Evolutionary conservation across 1,284 basidiomycete genomes (phyloP).

Genomic region (Exobasidium rhododendri): DNA sequence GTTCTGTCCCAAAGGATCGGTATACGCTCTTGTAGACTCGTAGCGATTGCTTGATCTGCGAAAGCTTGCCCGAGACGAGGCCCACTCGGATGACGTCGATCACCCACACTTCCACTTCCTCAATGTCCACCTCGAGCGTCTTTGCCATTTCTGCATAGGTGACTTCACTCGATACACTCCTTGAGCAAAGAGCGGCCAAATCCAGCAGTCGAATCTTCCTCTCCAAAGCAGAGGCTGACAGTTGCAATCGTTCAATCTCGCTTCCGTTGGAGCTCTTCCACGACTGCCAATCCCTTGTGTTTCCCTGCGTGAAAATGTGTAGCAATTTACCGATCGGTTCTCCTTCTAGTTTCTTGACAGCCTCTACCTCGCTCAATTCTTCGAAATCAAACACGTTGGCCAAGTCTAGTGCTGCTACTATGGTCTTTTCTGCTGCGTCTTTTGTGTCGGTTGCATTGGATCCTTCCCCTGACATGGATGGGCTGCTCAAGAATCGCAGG

Average conservation of each 20-base stretch:
- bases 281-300: slow-evolving; percentile 26
- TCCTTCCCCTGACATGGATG: slow-evolving; percentile 9
- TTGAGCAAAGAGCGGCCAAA: slow-evolving; percentile 46
- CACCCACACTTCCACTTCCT: slow-evolving; percentile 53
- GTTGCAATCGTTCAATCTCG: slow-evolving; percentile 27
- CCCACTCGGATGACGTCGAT: slow-evolving; percentile 54
- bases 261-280: slow-evolving; percentile 22
- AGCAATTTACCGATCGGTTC: slow-evolving; percentile 37
- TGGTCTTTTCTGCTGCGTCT: slow-evolving; percentile 34
- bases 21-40: slow-evolving; percentile 49
- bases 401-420: slow-evolving; percentile 45
- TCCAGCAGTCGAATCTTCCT: slow-evolving; percentile 52
- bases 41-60: slow-evolving; percentile 47
- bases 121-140: slow-evolving; percentile 27
- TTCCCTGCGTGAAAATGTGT: slow-evolving; percentile 45
- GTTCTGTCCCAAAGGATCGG: slow-evolving; percentile 43
- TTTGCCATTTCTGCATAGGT: slow-evolving; percentile 39
- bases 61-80: slow-evolving; percentile 48
- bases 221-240: slow-evolving; percentile 27
- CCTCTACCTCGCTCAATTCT: slow-evolving; percentile 37
- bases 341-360: slow-evolving; percentile 32
- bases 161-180: slow-evolving; percentile 42
- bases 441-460: slow-evolving; percentile 11
- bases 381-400: slow-evolving; percentile 51
- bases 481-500: slow-evolving; percentile 41